Evolutionary conservation across 306 rosid genomes (phyloP).

Genomic region (Gleditsia sinensis): DNA sequence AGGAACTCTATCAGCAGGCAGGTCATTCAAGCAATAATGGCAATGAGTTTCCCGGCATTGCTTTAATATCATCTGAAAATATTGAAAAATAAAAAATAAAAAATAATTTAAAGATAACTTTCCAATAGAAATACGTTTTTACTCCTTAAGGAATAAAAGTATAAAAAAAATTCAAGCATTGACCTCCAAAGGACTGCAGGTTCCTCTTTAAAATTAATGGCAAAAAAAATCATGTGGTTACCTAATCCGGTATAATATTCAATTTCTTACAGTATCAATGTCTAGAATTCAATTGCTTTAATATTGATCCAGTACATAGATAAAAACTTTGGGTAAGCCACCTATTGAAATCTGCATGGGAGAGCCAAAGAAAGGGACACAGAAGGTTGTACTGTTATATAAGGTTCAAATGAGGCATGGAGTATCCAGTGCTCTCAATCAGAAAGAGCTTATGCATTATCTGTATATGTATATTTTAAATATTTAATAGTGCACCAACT

Average conservation of each 20-base stretch:
- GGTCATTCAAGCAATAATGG: conserved; percentile 87
- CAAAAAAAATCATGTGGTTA: conserved; percentile 17
- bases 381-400: not conserved
- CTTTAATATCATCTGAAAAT: conserved; percentile 68
- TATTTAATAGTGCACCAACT: not conserved
- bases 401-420: not conserved
- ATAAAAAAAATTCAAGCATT: not conserved
- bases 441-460: not conserved
- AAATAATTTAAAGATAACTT: conserved; percentile 16
- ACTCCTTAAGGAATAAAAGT: conserved; percentile 13
- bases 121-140: conserved; percentile 6
- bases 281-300: conserved; percentile 10
- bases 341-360: conserved; percentile 16
- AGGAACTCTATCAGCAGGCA: conserved; percentile 78
- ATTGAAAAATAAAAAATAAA: not conserved
- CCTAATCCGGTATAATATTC: conserved; percentile 9
- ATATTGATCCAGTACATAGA: not conserved
- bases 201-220: conserved; percentile 13
- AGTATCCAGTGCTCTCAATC: conserved; percentile 13
- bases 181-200: conserved; percentile 6
- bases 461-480: no score
- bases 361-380: not conserved
- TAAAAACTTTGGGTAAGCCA: not conserved
- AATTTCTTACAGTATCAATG: conserved; percentile 9
- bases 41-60: conserved; percentile 85